These are phyloP conservation scores for Immersiella caudata DNA, from an alignment of 495 filamentous ascomycete species.

Conservation along the genomic window DNA sequence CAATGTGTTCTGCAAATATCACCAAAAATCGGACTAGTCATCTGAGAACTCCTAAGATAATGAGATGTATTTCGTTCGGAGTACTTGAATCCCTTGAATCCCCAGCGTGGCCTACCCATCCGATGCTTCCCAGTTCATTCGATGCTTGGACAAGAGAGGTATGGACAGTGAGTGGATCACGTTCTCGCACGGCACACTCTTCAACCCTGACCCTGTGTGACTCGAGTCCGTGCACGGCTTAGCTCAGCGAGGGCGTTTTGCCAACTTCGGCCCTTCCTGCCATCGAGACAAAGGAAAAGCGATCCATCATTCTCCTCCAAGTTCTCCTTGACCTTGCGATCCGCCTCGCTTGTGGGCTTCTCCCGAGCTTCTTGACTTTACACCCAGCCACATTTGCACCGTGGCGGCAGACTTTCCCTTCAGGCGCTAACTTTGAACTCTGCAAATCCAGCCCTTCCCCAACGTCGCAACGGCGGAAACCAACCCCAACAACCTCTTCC, in stretches of 20 bases:
- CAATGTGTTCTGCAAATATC: no score
- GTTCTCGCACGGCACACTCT: no score
- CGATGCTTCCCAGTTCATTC: no score
- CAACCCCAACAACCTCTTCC: not conserved
- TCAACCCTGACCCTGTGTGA: not conserved
- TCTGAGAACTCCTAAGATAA: no score
- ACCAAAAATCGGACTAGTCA: no score
- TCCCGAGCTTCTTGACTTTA: not conserved
- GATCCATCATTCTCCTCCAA: constrained; percentile 3
- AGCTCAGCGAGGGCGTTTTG: not conserved
- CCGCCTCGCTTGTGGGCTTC: not conserved
- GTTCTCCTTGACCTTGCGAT: constrained; percentile 1
- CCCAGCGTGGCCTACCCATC: no score
- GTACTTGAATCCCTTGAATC: no score
- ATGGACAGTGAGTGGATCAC: no score
- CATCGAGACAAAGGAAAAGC: not conserved
- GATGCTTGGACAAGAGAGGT: no score
- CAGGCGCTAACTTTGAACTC: not conserved
- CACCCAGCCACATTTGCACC: not conserved
- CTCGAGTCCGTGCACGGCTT: not conserved
- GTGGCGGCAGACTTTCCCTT: not conserved
- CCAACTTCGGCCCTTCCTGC: not conserved
- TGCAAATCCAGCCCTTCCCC: not conserved
- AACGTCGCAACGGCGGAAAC: not conserved
- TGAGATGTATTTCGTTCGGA: no score